These are phyloP conservation scores for Candida sp. DNA, from an alignment of 1,139 yeast genomes.

Conservation along the genomic window DNA sequence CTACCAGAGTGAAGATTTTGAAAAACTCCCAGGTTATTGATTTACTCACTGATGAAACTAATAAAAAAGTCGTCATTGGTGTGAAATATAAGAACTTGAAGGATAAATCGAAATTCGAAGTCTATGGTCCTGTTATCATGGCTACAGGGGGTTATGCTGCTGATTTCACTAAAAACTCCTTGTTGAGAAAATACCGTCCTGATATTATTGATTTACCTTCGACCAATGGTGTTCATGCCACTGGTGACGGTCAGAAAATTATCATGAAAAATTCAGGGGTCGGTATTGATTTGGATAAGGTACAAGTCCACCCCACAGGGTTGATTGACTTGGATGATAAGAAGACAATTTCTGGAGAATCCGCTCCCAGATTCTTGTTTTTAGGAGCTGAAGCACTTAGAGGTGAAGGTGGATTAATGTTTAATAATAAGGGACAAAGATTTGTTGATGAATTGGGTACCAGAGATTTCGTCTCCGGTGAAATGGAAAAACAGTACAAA, in stretches of 20 bases:
- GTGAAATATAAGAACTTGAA: conserved; percentile 45
- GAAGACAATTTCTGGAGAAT: conserved; percentile 37
- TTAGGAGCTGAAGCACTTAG: conserved; percentile 78
- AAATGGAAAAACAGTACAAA: conserved; percentile 45
- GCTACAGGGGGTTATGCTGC: conserved; percentile 82
- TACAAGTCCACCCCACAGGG: conserved; percentile 85
- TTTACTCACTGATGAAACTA: conserved; percentile 32
- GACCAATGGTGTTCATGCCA: conserved; percentile 71
- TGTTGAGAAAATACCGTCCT: conserved; percentile 56
- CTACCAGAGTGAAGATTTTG: conserved; percentile 48
- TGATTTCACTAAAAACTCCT: conserved; percentile 50
- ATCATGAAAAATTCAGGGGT: conserved; percentile 56
- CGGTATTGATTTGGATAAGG: conserved; percentile 70
- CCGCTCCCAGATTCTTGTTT: conserved; percentile 53
- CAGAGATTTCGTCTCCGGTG: conserved; percentile 65
- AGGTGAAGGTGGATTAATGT: conserved; percentile 72
- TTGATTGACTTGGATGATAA: conserved; percentile 63
- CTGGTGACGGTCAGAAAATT: conserved; percentile 74
- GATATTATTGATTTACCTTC: conserved; percentile 63
- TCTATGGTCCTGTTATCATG: conserved; percentile 60
- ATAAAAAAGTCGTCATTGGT: conserved; percentile 33
- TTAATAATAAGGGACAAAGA: conserved; percentile 61
- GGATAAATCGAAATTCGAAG: conserved; percentile 26
- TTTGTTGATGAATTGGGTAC: conserved; percentile 73
- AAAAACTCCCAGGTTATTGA: conserved; percentile 58